Percentiles rank a stretch among this genome's conserved stretches.
Evolutionary conservation across 345 rosid genomes (phyloP).

Genomic region (Murraya koenigii): DNA sequence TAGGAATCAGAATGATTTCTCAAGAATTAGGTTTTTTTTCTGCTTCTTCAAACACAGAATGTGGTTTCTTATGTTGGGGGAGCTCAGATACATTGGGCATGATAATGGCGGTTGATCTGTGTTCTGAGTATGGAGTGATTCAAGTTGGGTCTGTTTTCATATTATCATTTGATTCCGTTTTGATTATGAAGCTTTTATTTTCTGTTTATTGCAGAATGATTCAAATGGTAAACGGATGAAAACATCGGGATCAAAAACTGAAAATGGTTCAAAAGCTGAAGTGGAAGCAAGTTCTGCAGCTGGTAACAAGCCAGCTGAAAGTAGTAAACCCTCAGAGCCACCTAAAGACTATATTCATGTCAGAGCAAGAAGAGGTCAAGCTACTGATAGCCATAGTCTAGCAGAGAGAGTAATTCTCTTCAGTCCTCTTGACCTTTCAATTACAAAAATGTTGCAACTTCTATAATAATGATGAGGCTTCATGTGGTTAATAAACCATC

Average conservation of each 20-base stretch:
- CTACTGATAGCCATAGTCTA: conserved; percentile 96
- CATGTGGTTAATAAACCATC: neutral
- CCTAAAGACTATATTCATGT: conserved; percentile 95
- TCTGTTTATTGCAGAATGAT: conserved; percentile 44
- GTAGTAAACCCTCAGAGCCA: conserved; percentile 61
- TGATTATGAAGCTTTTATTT: neutral
- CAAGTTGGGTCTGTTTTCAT: neutral
- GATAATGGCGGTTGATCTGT: neutral
- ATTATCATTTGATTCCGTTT: neutral
- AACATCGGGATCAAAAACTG: conserved; percentile 42
- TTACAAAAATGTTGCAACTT: neutral
- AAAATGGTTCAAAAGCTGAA: conserved; percentile 56
- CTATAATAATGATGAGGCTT: neutral
- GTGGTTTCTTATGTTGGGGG: neutral
- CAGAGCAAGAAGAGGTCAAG: conserved; percentile 97
- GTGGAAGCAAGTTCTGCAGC: conserved; percentile 62
- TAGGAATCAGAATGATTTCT: neutral
- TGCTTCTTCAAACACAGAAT: neutral
- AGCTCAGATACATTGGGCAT: neutral
- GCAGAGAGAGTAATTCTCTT: conserved; percentile 82
- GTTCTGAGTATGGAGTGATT: neutral
- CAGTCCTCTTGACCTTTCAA: conserved; percentile 2
- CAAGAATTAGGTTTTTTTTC: neutral
- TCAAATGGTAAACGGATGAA: conserved; percentile 58
- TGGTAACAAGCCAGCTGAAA: conserved; percentile 50